These are phyloP conservation scores for Ascomycota sp. DNA, from an alignment of 2,329 filamentous ascomycete species.

Conservation along the genomic window DNA sequence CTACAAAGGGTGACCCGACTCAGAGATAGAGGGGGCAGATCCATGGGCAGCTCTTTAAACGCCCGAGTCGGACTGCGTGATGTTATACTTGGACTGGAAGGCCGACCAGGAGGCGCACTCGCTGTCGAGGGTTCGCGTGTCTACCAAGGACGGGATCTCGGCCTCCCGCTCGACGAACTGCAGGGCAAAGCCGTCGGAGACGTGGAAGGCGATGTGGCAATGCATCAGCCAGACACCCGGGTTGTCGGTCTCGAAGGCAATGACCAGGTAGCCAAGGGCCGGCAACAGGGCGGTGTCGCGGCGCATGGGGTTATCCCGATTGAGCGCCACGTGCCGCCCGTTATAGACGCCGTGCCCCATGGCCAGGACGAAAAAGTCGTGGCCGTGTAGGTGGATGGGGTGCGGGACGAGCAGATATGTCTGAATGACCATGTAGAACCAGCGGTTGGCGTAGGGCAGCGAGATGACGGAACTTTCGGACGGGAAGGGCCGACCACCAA, in stretches of 20 bases:
- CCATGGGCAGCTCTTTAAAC: no score
- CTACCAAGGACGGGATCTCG: no score
- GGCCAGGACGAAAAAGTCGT: slow-evolving; percentile 12
- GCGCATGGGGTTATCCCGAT: slow-evolving; percentile 21
- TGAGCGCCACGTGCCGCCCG: neutral
- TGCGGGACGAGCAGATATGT: slow-evolving; percentile 8
- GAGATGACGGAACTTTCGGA: slow-evolving; percentile 8
- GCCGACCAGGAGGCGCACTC: no score
- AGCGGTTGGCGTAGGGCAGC: slow-evolving; percentile 7
- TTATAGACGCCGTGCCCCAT: slow-evolving; percentile 3
- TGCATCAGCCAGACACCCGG: slow-evolving; percentile 26
- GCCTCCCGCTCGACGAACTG: slow-evolving; percentile 1
- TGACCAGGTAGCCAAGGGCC: slow-evolving; percentile 19
- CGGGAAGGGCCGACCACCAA: slow-evolving; percentile 2
- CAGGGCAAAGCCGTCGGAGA: slow-evolving; percentile 1
- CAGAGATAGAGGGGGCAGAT: no score
- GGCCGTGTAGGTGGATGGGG: slow-evolving; percentile 16
- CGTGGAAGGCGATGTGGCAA: slow-evolving; percentile 26
- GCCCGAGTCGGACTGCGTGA: no score
- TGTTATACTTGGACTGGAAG: no score
- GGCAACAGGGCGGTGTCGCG: slow-evolving; percentile 28
- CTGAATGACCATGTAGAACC: slow-evolving; percentile 11
- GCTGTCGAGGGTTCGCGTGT: no score
- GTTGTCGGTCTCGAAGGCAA: slow-evolving; percentile 26
- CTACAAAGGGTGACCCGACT: no score